These are phyloP conservation scores for Penicillium polonicum DNA, from an alignment of 2,329 filamentous ascomycete genomes.

Conservation along the genomic window DNA sequence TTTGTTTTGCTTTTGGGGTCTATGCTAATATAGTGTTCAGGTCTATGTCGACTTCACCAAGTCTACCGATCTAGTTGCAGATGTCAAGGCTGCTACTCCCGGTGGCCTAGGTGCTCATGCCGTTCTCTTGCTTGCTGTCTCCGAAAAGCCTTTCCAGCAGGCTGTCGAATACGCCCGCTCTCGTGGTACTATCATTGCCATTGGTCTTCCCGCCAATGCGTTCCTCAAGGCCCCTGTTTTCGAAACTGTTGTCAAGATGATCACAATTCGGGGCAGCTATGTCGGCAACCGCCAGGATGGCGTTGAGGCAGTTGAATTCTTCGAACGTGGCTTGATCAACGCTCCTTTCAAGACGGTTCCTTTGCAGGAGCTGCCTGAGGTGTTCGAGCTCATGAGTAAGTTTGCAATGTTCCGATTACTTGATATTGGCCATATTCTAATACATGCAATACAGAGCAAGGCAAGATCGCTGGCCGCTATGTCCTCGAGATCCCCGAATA, in stretches of 20 bases:
- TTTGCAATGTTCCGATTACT: conserved; percentile 2
- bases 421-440: conserved; percentile 17
- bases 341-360: conserved; percentile 83
- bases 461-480: conserved; percentile 45
- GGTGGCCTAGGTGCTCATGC: conserved; percentile 85
- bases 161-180: conserved; percentile 83
- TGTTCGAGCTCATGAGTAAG: conserved; percentile 71
- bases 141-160: conserved; percentile 93
- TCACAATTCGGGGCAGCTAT: conserved; percentile 88
- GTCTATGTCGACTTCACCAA: conserved; percentile 77
- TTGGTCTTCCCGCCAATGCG: conserved; percentile 80
- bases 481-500: conserved; percentile 47
- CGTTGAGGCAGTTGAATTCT: conserved; percentile 89
- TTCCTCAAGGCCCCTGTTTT: conserved; percentile 83
- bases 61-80: conserved; percentile 73
- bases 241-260: conserved; percentile 84
- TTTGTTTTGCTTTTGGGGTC: too few species aligned
- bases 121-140: conserved; percentile 80
- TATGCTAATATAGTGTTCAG: conserved; percentile 21
- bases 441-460: conserved; percentile 30
- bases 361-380: conserved; percentile 72
- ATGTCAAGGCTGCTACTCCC: conserved; percentile 76
- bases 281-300: conserved; percentile 90
- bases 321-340: conserved; percentile 76
- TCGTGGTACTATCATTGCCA: conserved; percentile 79